Evolutionary conservation across 2,329 filamentous ascomycete genomes (phyloP), one percentile per base, ranked within the genome.

Genomic region (Colletotrichum sansevieriae): DNA sequence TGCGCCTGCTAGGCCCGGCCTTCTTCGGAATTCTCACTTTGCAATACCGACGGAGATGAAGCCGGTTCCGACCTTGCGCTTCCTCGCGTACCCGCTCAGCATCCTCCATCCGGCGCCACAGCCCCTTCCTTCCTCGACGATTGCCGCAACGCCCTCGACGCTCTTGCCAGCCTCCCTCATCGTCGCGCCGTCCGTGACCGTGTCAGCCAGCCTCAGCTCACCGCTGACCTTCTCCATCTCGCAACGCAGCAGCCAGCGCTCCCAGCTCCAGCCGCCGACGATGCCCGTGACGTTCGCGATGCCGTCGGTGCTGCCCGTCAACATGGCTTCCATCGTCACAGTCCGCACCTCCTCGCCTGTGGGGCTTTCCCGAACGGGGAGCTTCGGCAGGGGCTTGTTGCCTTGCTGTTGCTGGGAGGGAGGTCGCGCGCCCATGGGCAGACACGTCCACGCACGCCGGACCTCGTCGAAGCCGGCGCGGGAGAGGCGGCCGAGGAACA

Each of bases 191-290:
- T 85, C 77, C 43, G 83, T 84, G 35, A 85, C 84, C 4, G 81
- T 87, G 73, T 88, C 85, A 4, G 80, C 81, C 25, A 89, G 82
- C 11, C 87, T 79, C 70, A 86, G 79, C 76, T 93, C 90, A 29
- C 92, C 92, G 76, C 93, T 84, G 4, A 84, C 84, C 79, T 87
- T 96, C 83, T 98, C 95, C 81, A 91, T 88, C 82, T 96, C 92
- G 75, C 95, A 87, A 76, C 94, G 93, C 73, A 98, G 82, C 78
- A 98, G 87, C 96, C 96, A 99, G 78, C 93, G 92, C 86, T 99
- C 96, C 95, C 95, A 99, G 78, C 91, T 90, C 90, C 94, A 96
- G 29, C 92, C 91, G 4, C 94, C 96, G 1, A 95, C 89, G 46
- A 98, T 82, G 20, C 95, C 95, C 12, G 92, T 92, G 72, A 97